Evolutionary conservation across 2,329 filamentous ascomycete species (phyloP).

Genomic region (Epichloe coenophiala): DNA sequence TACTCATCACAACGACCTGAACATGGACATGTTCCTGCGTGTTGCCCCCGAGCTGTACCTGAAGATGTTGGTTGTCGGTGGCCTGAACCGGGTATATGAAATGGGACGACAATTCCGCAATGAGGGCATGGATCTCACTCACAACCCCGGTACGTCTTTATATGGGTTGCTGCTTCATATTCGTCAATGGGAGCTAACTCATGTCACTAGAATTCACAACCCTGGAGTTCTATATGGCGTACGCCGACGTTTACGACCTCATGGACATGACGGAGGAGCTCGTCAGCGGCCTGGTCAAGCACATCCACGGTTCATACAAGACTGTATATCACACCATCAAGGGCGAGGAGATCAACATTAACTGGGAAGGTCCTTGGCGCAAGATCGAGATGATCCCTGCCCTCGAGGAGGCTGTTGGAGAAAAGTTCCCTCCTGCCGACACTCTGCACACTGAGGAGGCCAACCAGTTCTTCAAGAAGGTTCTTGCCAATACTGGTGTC

Average conservation of each 20-base stretch:
- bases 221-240: conserved; percentile 94
- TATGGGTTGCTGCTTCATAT: too few relatives aligned
- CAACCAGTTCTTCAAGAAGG: conserved; percentile 68
- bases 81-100: conserved; percentile 89
- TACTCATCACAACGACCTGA: conserved; percentile 90
- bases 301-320: conserved; percentile 71
- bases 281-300: conserved; percentile 77
- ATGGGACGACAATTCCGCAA: conserved; percentile 94
- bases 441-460: conserved; percentile 83
- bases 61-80: conserved; percentile 92
- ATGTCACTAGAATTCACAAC: conserved; percentile 70
- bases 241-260: conserved; percentile 80
- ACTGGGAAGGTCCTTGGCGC: conserved; percentile 93
- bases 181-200: background rate
- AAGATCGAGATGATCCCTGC: conserved; percentile 81
- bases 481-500: conserved; percentile 82
- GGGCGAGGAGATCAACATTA: conserved; percentile 78
- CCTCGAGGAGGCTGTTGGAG: conserved; percentile 76
- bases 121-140: conserved; percentile 59
- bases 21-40: conserved; percentile 91
- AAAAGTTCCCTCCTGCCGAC: conserved; percentile 85
- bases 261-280: conserved; percentile 77
- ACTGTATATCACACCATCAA: conserved; percentile 78
- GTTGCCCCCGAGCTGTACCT: conserved; percentile 86
- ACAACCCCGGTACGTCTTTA: conserved; percentile 50